Percentiles rank a stretch among this genome's conserved stretches.
These are phyloP conservation scores for Streptanthus diversifolius DNA, from an alignment of 345 rosid genomes.

Conservation along the genomic window DNA sequence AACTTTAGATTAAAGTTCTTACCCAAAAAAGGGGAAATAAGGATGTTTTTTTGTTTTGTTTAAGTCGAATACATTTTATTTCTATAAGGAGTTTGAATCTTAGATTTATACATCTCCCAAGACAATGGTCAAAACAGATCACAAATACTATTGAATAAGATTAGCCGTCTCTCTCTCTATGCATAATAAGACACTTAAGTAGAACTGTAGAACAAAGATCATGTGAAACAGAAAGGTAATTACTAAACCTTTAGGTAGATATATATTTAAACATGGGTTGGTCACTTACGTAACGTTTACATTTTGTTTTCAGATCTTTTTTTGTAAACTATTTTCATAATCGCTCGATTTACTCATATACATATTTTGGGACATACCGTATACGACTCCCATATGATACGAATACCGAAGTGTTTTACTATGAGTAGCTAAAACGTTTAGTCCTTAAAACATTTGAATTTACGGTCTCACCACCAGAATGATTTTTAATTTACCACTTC, in stretches of 20 bases:
- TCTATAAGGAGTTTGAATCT: background rate
- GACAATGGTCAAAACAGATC: background rate
- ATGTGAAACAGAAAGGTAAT: slow-evolving; percentile 9
- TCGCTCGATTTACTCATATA: background rate
- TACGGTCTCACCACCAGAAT: background rate
- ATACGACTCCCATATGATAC: background rate
- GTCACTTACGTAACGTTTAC: background rate
- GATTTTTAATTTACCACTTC: background rate
- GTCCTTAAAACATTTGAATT: background rate
- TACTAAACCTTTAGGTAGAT: slow-evolving; percentile 17
- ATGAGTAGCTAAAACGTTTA: background rate
- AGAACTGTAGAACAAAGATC: background rate
- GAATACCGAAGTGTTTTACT: background rate
- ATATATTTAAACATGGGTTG: slow-evolving; percentile 16
- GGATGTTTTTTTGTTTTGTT: background rate
- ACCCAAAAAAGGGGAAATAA: background rate
- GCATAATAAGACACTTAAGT: background rate
- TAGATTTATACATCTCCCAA: background rate
- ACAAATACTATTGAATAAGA: background rate
- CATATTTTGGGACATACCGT: background rate
- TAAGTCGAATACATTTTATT: background rate
- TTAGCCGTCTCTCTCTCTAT: background rate
- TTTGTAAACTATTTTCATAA: background rate
- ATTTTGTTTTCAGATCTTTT: background rate
- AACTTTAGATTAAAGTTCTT: background rate